These are phyloP conservation scores for Blastomyces parvus DNA, from an alignment of 2,329 filamentous ascomycete genomes.

Conservation along the genomic window DNA sequence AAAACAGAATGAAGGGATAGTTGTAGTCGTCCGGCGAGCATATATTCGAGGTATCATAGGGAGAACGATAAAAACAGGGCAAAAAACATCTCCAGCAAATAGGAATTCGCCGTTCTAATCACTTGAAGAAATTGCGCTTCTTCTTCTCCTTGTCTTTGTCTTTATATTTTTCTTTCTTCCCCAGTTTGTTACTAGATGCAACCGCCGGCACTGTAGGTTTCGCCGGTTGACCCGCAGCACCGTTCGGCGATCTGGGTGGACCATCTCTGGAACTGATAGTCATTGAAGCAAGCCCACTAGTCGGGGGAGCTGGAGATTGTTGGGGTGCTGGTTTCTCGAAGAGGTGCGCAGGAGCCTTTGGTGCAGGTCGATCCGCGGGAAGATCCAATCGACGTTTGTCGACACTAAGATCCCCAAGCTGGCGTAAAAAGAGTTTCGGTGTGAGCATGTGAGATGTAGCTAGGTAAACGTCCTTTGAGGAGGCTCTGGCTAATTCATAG, in stretches of 20 bases:
- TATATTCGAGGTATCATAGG: neutral
- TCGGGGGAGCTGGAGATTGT: constrained; percentile 17
- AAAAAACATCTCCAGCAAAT: neutral
- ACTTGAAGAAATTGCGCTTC: constrained; percentile 48
- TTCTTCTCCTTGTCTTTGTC: constrained; percentile 41
- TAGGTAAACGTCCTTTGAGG: constrained; percentile 74
- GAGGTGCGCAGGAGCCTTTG: constrained; percentile 74
- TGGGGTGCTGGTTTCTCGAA: constrained; percentile 55
- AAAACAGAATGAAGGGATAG: neutral
- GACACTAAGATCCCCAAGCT: constrained; percentile 68
- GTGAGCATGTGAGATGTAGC: constrained; percentile 88
- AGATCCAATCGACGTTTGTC: constrained; percentile 69
- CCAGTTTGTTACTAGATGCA: constrained; percentile 41
- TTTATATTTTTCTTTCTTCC: constrained; percentile 24
- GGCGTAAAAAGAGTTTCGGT: constrained; percentile 70
- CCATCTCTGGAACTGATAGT: constrained; percentile 28
- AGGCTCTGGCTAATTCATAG: constrained; percentile 69
- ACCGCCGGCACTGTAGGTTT: neutral
- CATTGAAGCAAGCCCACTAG: constrained; percentile 29
- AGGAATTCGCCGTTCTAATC: constrained; percentile 1
- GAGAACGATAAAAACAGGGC: neutral
- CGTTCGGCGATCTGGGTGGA: constrained; percentile 10
- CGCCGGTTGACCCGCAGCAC: constrained; percentile 1
- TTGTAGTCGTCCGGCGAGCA: neutral
- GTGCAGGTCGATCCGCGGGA: constrained; percentile 68